These are phyloP conservation scores for Aspergillus baeticus DNA, from an alignment of 495 filamentous ascomycete species.

Conservation along the genomic window DNA sequence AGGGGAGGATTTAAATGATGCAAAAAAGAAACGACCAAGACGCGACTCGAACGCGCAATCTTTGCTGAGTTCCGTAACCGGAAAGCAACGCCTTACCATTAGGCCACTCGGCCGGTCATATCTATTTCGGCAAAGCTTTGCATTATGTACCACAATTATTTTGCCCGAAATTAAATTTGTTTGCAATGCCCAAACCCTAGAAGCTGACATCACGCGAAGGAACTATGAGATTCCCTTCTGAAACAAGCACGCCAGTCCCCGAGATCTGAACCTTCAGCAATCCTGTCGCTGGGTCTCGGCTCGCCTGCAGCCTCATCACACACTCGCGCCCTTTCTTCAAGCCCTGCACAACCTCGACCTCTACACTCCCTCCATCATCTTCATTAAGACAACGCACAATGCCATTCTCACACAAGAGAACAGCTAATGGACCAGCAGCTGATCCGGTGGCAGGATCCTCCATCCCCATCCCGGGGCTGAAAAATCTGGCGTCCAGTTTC, in stretches of 20 bases:
- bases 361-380: background rate
- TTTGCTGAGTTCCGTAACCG: too few relatives aligned
- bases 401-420: background rate
- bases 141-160: too few relatives aligned
- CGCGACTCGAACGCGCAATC: too few relatives aligned
- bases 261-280: background rate
- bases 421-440: constrained; percentile 9
- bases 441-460: constrained; percentile 18
- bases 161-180: too few relatives aligned
- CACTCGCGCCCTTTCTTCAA: constrained; percentile 1
- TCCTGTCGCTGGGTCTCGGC: background rate
- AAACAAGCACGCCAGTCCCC: background rate
- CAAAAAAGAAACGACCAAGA: too few relatives aligned
- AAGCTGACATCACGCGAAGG: background rate
- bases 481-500: constrained; percentile 11
- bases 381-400: background rate
- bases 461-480: constrained; percentile 18
- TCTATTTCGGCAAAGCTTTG: too few relatives aligned
- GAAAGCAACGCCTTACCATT: too few relatives aligned
- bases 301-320: background rate
- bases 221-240: background rate
- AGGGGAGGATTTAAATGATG: background rate
- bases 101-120: too few relatives aligned
- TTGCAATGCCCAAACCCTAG: too few relatives aligned
- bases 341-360: background rate